A percentile compares a stretch with the other conserved stretches of the same genome.
Conservation (phyloP, 192 early-diverging fungal species). For the Backusella westeae region DNA sequence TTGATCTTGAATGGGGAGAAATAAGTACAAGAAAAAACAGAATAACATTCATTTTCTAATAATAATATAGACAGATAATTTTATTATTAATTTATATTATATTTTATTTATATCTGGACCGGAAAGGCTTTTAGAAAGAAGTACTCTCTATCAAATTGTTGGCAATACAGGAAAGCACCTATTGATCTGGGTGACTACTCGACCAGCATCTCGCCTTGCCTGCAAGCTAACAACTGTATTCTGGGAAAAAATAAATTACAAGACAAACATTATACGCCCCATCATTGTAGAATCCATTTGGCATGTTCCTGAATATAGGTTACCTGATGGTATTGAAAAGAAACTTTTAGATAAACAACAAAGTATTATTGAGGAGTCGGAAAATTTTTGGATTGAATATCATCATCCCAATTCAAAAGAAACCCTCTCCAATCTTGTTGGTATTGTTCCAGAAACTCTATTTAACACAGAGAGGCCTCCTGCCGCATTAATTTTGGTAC, state of each 20-base stretch:
- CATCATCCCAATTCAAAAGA: background rate
- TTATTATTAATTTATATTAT: background rate
- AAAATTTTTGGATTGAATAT: background rate
- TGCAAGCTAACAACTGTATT: background rate
- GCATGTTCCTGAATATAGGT: background rate
- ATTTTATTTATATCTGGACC: background rate
- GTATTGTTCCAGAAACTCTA: background rate
- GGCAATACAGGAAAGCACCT: background rate
- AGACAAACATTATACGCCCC: background rate
- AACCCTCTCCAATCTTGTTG: background rate
- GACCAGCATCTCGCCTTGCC: background rate
- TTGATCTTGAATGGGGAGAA: background rate
- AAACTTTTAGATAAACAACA: background rate
- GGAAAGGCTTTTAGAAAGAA: background rate
- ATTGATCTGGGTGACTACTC: background rate
- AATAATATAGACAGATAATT: background rate
- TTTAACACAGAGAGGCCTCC: background rate
- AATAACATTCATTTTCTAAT: background rate
- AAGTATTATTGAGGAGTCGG: background rate
- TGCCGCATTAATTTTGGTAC: conserved; percentile 14
- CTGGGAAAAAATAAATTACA: background rate
- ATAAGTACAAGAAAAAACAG: background rate
- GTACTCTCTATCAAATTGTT: background rate
- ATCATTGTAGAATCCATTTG: background rate
- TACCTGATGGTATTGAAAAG: background rate